A percentile compares a stretch with the other conserved stretches of the same genome.
phyloP scores from a whole-genome alignment of 2,329 filamentous ascomycete genomes.

The Teratosphaeria pseudoeucalypti region DNA sequence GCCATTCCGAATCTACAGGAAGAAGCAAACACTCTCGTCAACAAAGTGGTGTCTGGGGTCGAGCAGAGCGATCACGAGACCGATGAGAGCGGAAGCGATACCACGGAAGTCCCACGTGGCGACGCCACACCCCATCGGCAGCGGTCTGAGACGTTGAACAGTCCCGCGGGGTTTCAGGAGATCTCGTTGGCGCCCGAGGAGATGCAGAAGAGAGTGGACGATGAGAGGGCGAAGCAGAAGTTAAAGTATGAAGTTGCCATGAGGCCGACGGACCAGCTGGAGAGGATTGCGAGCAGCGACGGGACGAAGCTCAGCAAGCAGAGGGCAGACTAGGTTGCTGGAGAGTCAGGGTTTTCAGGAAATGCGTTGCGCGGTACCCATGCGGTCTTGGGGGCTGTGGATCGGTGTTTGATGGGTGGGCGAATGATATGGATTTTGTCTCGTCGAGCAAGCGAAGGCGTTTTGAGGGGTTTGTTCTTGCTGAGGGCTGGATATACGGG shows the following conservation, averaged over 20 bases:
- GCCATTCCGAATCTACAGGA: conserved; percentile 35
- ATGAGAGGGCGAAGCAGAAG: neutral
- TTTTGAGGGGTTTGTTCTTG: neutral
- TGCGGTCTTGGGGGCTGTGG: neutral
- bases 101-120: neutral
- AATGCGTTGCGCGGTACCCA: neutral
- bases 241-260: neutral
- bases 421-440: neutral
- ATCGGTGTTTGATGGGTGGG: neutral
- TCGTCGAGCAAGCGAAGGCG: neutral
- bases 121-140: neutral
- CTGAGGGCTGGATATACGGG: neutral
- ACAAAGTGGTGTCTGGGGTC: conserved; percentile 17
- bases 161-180: neutral
- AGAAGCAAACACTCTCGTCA: conserved; percentile 36
- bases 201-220: neutral
- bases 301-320: neutral
- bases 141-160: neutral
- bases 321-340: neutral
- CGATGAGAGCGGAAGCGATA: neutral
- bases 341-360: neutral
- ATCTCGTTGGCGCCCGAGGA: neutral
- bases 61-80: conserved; percentile 1
- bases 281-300: neutral
- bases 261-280: neutral